Base-by-base conservation (phyloP, 2,329 filamentous ascomycete genomes). In the Passalora sequoiae region DNA sequence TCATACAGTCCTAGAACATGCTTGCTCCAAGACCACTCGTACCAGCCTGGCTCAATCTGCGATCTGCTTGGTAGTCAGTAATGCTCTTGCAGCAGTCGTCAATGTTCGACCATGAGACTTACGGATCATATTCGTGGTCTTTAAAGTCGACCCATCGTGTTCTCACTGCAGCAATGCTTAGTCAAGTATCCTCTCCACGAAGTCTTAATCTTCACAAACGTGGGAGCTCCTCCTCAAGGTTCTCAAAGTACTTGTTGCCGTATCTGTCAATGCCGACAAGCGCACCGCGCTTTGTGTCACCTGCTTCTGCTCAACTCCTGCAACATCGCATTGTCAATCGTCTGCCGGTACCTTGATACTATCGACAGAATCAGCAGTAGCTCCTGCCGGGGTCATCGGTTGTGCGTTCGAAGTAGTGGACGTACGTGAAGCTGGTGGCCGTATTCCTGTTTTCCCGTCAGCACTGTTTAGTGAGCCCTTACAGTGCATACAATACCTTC, bases 141-240 rank as follows among this genome's bases (percentile, higher is more conserved):
- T 88, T 91, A 76, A 94, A 98, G 69, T 97, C 89, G 53, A 98
- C 86, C 92, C 94, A 98, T 75, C 89, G 81, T 58, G 89, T 96
- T 62, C 91, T 85, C 60, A 96, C 89, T 92, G 59, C 42, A 17
- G 39, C 15, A 50, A 21, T 12, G 10, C 35, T 43, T 41, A 46
- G 39, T 9, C 29, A 15, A 24, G 6, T 19, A 10, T 17, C 7
- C 20, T 31, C 24, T 4, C 2, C 15, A 6, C 54, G 40, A 12
- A 39, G 36, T 44, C 38, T 17, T 17, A 15, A 10, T 22, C 17
- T 6, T 31, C n/a, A 60, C 84, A 65, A 75, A 94, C 87, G 75
- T 46, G 92, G 92, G 47, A 98, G 77, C 69, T 98, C 92, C 66
- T 97, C 89, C 49, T 74, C 71, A 62, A 80, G 69, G 75, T 98